phyloP scores from a whole-genome alignment of 371 early-diverging fungal species.

The Capniomyces stellatus region DNA sequence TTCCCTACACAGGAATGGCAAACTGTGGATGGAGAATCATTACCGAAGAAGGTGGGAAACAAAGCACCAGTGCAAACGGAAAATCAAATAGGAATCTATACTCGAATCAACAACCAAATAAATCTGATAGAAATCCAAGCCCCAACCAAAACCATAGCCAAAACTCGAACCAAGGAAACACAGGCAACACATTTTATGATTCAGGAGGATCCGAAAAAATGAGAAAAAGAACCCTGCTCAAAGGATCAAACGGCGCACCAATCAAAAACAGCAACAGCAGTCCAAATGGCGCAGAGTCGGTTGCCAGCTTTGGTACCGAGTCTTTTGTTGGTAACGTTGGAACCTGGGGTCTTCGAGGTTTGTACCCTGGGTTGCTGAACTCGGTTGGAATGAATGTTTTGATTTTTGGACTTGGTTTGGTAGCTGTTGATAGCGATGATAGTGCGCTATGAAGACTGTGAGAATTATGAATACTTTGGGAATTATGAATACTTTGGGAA shows the following conservation, averaged over 20 bases:
- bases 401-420: constrained; percentile 27
- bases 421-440: background rate
- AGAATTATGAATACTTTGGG: too few species aligned
- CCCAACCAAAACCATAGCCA: too few species aligned
- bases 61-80: constrained; percentile 8
- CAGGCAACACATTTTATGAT: too few species aligned
- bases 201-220: too few species aligned
- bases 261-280: too few species aligned
- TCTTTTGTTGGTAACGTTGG: constrained; percentile 5
- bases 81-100: constrained; percentile 8
- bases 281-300: constrained; percentile 10
- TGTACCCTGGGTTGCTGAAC: constrained; percentile 61
- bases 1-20: constrained; percentile 70
- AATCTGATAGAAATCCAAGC: constrained; percentile 4
- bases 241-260: too few species aligned
- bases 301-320: constrained; percentile 12
- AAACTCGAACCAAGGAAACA: too few species aligned
- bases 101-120: background rate
- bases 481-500: too few species aligned
- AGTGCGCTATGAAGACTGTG: background rate
- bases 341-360: constrained; percentile 49
- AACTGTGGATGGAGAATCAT: constrained; percentile 65
- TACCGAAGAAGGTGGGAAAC: constrained; percentile 67
- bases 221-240: too few species aligned
- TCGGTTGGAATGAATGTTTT: constrained; percentile 40